Conservation (phyloP, 768 basidiomycete genomes). For the Phanerochaete sordida region DNA sequence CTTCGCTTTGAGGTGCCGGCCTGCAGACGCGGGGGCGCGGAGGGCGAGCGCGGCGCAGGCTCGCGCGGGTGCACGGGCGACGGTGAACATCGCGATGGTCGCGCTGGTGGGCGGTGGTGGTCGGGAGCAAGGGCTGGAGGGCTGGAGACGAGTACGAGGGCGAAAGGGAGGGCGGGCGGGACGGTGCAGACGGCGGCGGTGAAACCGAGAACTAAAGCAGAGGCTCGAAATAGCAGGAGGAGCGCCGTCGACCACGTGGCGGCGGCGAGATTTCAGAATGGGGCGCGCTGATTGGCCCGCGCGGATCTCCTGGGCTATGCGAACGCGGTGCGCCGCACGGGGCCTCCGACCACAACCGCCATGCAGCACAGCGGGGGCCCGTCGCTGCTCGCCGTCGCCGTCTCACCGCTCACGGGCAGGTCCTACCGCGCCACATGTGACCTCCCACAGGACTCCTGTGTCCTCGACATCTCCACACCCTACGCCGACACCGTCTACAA, state of each 20-base stretch:
- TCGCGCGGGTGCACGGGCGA: neutral
- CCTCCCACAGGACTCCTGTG: conserved; percentile 13
- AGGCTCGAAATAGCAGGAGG: neutral
- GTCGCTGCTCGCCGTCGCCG: conserved; percentile 13
- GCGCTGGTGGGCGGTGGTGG: neutral
- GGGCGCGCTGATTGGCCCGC: conserved; percentile 4
- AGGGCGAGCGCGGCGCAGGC: neutral
- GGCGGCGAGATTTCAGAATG: conserved; percentile 7
- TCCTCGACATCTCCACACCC: conserved; percentile 34
- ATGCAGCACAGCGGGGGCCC: neutral
- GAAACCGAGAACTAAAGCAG: neutral
- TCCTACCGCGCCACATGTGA: conserved; percentile 19
- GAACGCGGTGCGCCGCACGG: neutral
- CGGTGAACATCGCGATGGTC: conserved; percentile 1
- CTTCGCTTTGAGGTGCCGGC: neutral
- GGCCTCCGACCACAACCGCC: neutral
- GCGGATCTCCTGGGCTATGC: neutral
- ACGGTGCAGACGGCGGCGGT: neutral
- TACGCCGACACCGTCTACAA: conserved; percentile 58
- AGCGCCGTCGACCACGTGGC: conserved; percentile 7
- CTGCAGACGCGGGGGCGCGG: neutral
- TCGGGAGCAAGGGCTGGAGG: neutral
- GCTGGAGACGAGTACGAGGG: neutral
- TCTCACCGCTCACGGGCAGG: conserved; percentile 18
- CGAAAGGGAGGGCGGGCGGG: neutral